Base-by-base conservation (phyloP, 2,329 filamentous ascomycete genomes). In the Purpureocillium lavendulum region DNA sequence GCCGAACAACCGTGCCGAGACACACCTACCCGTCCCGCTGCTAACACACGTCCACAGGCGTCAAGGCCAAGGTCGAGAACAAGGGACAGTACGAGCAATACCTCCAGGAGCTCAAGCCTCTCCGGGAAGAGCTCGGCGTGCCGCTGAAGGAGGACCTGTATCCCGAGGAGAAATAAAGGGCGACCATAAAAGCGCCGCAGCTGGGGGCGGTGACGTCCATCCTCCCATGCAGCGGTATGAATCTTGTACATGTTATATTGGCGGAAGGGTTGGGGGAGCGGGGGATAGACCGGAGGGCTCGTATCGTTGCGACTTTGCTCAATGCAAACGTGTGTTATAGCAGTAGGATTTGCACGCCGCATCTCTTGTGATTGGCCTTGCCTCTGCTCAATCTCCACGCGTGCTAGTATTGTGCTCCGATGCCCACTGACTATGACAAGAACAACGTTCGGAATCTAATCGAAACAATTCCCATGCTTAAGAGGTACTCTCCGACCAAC, bases 41-140 rank as follows among this genome's bases (percentile, higher is more conserved):
- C 21, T 26, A 26, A 26, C 10, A 39, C 31, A 33, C n/a, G 14
- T 7, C n/a, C 41, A 48, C 49, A 95, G 89, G 90, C 60, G 84
- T 98, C 78, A 96, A 95, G 75, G 87, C 88, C 69, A 98, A 98
- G 81, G 92, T 97, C 55, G 92, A 98, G 80, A 98, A 94, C 80
- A 84, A 87, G 69, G 79, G 80, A 59, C 92, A 98, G 74, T 98
- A 98, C 73, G 78, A 96, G 61, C 84, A 95, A 73, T 96, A 94
- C 70, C 81, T 98, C 46, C 76, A 86, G 60, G 87, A 95, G 73
- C 87, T 98, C 54, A 87, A 94, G 75, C 75, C 83, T 49, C 75
- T 97, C 58, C 83, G 89, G 58, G 87, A 94, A 75, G 90, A 97
- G 73, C 81, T 97, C 48, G 90, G 90, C 55, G 80, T 97, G 56